Conservation (phyloP, 805 yeast genomes). For the Ogataea methylovora region DNA sequence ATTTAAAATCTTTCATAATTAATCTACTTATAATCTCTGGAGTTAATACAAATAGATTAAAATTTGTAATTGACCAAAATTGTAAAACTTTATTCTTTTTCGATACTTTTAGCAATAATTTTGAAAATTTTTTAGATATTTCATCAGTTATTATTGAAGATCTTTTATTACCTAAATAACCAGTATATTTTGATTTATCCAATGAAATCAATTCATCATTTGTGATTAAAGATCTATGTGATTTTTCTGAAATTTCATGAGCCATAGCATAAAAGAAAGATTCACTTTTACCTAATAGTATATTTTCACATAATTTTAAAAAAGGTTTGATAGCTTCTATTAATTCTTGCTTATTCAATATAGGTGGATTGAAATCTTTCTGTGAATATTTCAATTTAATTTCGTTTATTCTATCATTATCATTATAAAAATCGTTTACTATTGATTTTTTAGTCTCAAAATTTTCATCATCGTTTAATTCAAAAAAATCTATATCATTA, state of each 20-base stretch:
- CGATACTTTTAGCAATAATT: slow-evolving; percentile 20
- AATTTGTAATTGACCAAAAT: slow-evolving; percentile 57
- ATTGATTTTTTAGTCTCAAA: too few relatives aligned
- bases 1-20: slow-evolving; percentile 36
- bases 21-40: slow-evolving; percentile 52
- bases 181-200: slow-evolving; percentile 44
- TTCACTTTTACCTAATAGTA: slow-evolving; percentile 32
- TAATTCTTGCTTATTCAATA: slow-evolving; percentile 6
- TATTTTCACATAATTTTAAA: slow-evolving; percentile 4
- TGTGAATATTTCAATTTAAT: slow-evolving; percentile 10
- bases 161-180: slow-evolving; percentile 54
- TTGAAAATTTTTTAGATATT: slow-evolving; percentile 28
- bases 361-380: slow-evolving; percentile 9
- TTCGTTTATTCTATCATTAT: slow-evolving; percentile 4
- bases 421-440: not conserved
- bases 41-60: slow-evolving; percentile 51
- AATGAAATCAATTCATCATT: slow-evolving; percentile 37
- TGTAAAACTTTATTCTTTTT: slow-evolving; percentile 36
- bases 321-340: slow-evolving; percentile 1
- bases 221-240: slow-evolving; percentile 37
- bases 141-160: slow-evolving; percentile 41
- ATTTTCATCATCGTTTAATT: not conserved
- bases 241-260: slow-evolving; percentile 26
- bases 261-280: slow-evolving; percentile 50
- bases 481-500: too few relatives aligned